These are phyloP conservation scores for Nicotiana rustica DNA, from an alignment of 305 asterid genomes.

Conservation along the genomic window DNA sequence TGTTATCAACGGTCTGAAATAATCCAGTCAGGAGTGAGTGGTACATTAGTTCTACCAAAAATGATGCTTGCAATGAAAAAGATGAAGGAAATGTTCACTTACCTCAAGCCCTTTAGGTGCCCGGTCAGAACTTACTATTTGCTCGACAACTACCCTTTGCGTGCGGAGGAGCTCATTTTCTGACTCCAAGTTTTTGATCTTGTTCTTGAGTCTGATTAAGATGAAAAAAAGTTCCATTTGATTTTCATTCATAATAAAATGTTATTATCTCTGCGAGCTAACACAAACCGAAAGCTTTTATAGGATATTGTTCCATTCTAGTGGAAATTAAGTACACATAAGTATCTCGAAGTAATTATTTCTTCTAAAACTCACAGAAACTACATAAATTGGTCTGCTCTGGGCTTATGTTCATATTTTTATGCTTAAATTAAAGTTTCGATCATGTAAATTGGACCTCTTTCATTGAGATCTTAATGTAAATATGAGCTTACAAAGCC, in stretches of 20 bases:
- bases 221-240: conserved; percentile 22
- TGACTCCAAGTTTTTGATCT: conserved; percentile 73
- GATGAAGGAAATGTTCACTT: conserved; percentile 13
- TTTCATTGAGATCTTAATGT: not conserved
- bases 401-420: not conserved
- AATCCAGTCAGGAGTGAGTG: conserved; percentile 11
- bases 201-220: conserved; percentile 66
- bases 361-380: conserved; percentile 1
- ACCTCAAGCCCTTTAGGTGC: conserved; percentile 59
- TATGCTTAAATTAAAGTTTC: not conserved
- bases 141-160: conserved; percentile 64
- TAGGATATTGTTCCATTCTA: conserved; percentile 15
- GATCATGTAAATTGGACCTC: not conserved
- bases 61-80: conserved; percentile 13
- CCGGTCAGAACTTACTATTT: conserved; percentile 54
- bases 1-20: conserved; percentile 8
- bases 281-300: not conserved
- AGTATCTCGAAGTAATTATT: conserved; percentile 24
- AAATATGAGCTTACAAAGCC: not conserved
- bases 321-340: not conserved
- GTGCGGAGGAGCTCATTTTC: conserved; percentile 70
- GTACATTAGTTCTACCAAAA: not conserved
- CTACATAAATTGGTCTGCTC: not conserved
- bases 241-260: not conserved
- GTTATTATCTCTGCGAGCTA: conserved; percentile 15